Evolutionary conservation across 768 basidiomycete genomes (phyloP), one percentile per base, ranked within the genome.

Genomic region (Daedalea quercina): DNA sequence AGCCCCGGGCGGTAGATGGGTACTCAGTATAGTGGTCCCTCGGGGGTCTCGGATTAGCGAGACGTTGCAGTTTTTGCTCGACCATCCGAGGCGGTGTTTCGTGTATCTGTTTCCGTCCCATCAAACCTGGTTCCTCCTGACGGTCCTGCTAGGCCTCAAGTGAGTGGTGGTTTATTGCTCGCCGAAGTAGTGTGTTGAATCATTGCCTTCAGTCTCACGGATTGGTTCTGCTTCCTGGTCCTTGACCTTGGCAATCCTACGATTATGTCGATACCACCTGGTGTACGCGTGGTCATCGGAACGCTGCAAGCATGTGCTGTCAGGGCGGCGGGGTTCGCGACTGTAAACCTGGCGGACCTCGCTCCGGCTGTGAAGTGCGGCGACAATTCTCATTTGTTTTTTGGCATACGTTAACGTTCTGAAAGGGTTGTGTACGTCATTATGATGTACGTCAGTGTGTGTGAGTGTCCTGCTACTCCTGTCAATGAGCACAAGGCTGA

Each of bases 371-470:
- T 96, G 53, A 86, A 95, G 89, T 88, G 63, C 51, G 85, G 56
- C 4, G 25, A 31, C 8, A 8, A 4, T 22, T 17, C n/a, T 34
- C 25, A 47, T 47, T 9, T 2, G 3, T 33, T n/a, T 17, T 9
- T 26, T 3, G 34, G 17, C 12, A 1, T 7, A 3, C 26, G 28
- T 26, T 44, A 9, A 47, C 31, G 15, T n/a, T 15, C 2, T n/a
- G 8, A 13, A 60, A 91, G 88, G 65, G 88, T 94, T 0, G 67
- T 94, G 40, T 94, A 87, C 64, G 82, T 90, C 2, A 76, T 94
- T 61, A 95, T 94, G 94, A 98, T 95, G 94, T 92, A 89, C 62
- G 82, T 91, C 60, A 84, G 82, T 60, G 78, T 87, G 56, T 87
- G 88, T 90, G 60, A 70, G 84, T 78, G 28, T 31, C 6, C 11